Conservation (phyloP, 148 eudicot species). For the Rheum nobile region DNA sequence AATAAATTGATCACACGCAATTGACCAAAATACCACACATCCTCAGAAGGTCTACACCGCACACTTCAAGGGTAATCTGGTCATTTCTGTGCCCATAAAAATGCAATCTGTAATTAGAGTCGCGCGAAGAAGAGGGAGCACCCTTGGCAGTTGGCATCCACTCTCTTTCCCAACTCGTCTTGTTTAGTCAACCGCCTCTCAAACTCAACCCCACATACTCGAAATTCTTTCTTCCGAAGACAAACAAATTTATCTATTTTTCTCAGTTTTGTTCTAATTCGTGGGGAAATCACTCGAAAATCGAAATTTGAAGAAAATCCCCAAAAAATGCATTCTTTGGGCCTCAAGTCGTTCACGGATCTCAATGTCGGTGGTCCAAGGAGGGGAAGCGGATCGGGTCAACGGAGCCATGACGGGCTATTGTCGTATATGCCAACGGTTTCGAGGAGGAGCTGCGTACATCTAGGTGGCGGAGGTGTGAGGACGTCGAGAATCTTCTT, state of each 20-base stretch:
- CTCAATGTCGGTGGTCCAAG: constrained; percentile 20
- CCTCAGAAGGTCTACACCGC: not conserved
- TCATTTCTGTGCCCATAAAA: not conserved
- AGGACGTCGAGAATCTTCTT: constrained; percentile 36
- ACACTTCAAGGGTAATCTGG: not conserved
- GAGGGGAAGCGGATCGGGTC: constrained; percentile 13
- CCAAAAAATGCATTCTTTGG: constrained; percentile 46
- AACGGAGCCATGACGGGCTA: constrained; percentile 10
- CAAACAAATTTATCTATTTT: not conserved
- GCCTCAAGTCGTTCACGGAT: constrained; percentile 35
- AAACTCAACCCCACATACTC: not conserved
- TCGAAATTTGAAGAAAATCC: not conserved
- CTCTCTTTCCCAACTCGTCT: not conserved
- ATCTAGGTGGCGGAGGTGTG: constrained; percentile 11
- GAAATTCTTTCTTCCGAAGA: not conserved
- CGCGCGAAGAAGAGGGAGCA: not conserved
- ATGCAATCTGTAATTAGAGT: not conserved
- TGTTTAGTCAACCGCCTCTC: not conserved
- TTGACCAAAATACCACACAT: not conserved
- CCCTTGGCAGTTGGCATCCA: not conserved
- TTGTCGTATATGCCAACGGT: constrained; percentile 19
- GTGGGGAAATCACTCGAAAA: not conserved
- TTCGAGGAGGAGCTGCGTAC: constrained; percentile 15
- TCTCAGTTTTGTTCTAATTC: not conserved
- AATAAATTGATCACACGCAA: not conserved